A percentile compares a stretch with the other conserved stretches of the same genome.
phyloP scores from a whole-genome alignment of 2,329 filamentous ascomycete genomes.

The Diaporthe caulivora region DNA sequence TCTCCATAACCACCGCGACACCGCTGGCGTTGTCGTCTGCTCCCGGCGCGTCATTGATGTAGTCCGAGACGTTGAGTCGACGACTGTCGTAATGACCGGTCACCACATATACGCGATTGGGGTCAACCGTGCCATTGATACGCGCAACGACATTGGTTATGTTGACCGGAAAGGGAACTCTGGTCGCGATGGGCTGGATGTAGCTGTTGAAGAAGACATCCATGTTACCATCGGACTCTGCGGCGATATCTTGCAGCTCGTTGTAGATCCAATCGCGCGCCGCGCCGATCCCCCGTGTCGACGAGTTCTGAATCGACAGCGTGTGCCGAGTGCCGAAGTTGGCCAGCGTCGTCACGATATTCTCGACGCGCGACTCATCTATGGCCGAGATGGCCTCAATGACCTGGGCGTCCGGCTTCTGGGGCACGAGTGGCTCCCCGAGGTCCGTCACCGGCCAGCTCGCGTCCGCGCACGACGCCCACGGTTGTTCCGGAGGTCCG shows the following conservation, averaged over 20 bases:
- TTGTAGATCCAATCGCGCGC: conserved; percentile 67
- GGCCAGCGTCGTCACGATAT: conserved; percentile 64
- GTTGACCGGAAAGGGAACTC: conserved; percentile 63
- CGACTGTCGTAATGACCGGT: conserved; percentile 69
- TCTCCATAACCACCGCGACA: conserved; percentile 62
- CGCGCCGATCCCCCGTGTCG: conserved; percentile 65
- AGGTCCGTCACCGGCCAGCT: conserved; percentile 42
- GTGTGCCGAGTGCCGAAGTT: conserved; percentile 70
- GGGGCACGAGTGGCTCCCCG: conserved; percentile 42
- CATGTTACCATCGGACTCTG: conserved; percentile 62
- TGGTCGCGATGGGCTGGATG: conserved; percentile 58
- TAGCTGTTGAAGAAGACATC: conserved; percentile 64
- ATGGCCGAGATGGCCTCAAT: conserved; percentile 47
- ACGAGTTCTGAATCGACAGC: conserved; percentile 63
- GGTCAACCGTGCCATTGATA: conserved; percentile 61
- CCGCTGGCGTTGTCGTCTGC: conserved; percentile 68
- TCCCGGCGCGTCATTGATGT: conserved; percentile 64
- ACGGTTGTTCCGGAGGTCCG: conserved; percentile 20
- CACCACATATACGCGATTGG: conserved; percentile 63
- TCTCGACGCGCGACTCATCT: conserved; percentile 58
- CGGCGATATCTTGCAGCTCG: conserved; percentile 62
- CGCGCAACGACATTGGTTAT: conserved; percentile 67
- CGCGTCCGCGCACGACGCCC: conserved; percentile 42
- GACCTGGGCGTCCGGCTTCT: conserved; percentile 43
- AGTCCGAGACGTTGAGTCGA: conserved; percentile 63